Base-by-base conservation (phyloP, 2,329 filamentous ascomycete genomes). In the Xylariomycetidae sp. region DNA sequence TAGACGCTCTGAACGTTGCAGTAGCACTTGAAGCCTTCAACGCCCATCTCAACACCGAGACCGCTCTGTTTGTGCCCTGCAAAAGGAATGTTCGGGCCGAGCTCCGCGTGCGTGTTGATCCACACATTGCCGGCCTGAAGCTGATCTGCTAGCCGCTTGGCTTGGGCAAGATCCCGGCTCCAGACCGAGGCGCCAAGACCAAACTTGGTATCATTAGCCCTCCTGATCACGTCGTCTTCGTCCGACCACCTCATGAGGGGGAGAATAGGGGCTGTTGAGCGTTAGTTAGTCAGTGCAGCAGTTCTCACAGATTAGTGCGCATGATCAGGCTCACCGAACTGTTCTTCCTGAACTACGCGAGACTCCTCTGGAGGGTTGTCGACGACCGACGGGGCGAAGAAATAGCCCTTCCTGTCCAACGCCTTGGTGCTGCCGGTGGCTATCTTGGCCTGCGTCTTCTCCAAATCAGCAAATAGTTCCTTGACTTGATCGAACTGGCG, bases 161-260 rank as follows among this genome's bases (percentile, higher is more conserved):
- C 70, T 33, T 63, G 62, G 37, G 56, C 61, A 8, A 70, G 48
- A 53, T 74, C 67, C 36, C 62, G 64, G 14, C 57, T 55, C 65
- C 67, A 76, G n/a, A 76, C 68, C 18, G 66, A 72, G 20, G 70
- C 70, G 28, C 66, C 72, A 3, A 77, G 64, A 28, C 72, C 71
- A 7, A 60, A 61, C 25, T 67, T 62, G 16, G 62, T 68, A 51
- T 67, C 51, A 53, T 76, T 76, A 23, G 63, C 66, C 16, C 64
- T 53, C 18, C 40, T 41, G 42, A 70, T 62, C 27, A 68, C 64
- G 23, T 70, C 67, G 18, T 59, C 59, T 34, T 67, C 62, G 16
- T 63, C 56, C 4, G 50, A 48, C 58, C 62, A 70, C 13, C 61
- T 64, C 40, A 65, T 54, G 3, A 62, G 53, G 0, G 66, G 64